phyloP scores from a whole-genome alignment of 2,329 filamentous ascomycete genomes.

The Hyphodiscus sp. region DNA sequence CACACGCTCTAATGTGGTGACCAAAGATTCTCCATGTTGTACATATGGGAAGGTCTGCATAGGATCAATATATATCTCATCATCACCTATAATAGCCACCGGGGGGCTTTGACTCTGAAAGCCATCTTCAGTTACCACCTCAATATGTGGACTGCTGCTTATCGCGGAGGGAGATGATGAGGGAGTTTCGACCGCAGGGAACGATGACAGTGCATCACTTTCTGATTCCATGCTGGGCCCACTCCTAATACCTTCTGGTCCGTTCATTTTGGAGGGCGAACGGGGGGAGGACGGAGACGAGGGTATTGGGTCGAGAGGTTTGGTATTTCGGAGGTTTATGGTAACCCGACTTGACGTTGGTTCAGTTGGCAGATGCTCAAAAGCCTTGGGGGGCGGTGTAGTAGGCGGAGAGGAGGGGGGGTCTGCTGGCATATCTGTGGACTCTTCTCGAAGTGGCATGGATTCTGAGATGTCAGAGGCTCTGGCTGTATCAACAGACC shows the following conservation, averaged over 20 bases:
- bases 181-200: constrained; percentile 26
- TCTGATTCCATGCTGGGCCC: constrained; percentile 27
- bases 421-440: constrained; percentile 30
- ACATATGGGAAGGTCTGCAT: constrained; percentile 40
- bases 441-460: constrained; percentile 11
- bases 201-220: constrained; percentile 25
- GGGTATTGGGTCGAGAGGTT: constrained; percentile 35
- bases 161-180: constrained; percentile 26
- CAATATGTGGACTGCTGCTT: constrained; percentile 29
- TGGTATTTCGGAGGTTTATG: constrained; percentile 50
- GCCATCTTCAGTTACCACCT: constrained; percentile 25
- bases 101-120: constrained; percentile 20
- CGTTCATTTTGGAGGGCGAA: constrained; percentile 26
- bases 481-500: constrained; percentile 38
- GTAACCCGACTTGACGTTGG: constrained; percentile 52
- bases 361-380: constrained; percentile 32
- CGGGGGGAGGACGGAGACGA: constrained; percentile 40
- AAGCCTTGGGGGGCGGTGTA: constrained; percentile 18
- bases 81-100: constrained; percentile 26
- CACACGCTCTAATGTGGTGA: constrained; percentile 19
- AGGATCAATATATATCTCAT: constrained; percentile 34
- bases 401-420: constrained; percentile 25
- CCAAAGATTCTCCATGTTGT: constrained; percentile 15
- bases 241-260: constrained; percentile 13
- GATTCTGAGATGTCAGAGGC: constrained; percentile 17